Base-by-base conservation (phyloP, 176 grass and related monocot genomes). In the Eleusine indica region DNA sequence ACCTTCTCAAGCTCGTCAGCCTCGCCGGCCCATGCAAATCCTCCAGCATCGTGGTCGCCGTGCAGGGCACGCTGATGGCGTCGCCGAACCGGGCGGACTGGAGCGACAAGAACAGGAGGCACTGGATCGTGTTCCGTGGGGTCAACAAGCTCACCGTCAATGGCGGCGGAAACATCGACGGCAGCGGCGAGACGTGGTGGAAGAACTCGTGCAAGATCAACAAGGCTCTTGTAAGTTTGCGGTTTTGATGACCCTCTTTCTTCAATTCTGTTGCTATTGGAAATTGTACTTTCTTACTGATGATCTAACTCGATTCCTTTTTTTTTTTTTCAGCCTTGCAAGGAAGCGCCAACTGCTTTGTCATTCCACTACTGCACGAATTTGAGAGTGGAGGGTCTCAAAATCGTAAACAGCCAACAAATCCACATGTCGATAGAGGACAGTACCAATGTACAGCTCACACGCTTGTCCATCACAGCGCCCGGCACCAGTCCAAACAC, bases 161-260 rank as follows among this genome's bases (percentile, higher is more conserved):
- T 14, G 96, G 96, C 16, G 91, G 93, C 14, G 96, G 96, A 30
- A 71, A 48, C n/a, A 35, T 98, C 52, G 42, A 92, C 9, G 93
- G 96, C 18, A 98, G 95, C 25, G 93, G 96, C 28, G 86, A 93
- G 0, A 58, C 6, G 0, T 98, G 93, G 96, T 98, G 96, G 96
- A 18, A 56, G 7, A 66, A 92, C 66, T 95, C 93, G 1, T 98
- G 96, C 96, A 98, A 95, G 66, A 84, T 80, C 39, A 78, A 95
- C 76, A 77, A 39, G 51, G 63, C 89, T 15, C 79, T 86, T 1
- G 94, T 97, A 88, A 74, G 80, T 76, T 47, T n/a, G 16, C 3
- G 5, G 6, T 56, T 15, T 19, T 10, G 7, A 6, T 8, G 42
- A 5, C 42, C 14, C 14, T 3, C 7, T 57, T 4, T 19, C 25